Evolutionary conservation across 208 protist species (phyloP).

Genomic region (Trichomonas gallinae): DNA sequence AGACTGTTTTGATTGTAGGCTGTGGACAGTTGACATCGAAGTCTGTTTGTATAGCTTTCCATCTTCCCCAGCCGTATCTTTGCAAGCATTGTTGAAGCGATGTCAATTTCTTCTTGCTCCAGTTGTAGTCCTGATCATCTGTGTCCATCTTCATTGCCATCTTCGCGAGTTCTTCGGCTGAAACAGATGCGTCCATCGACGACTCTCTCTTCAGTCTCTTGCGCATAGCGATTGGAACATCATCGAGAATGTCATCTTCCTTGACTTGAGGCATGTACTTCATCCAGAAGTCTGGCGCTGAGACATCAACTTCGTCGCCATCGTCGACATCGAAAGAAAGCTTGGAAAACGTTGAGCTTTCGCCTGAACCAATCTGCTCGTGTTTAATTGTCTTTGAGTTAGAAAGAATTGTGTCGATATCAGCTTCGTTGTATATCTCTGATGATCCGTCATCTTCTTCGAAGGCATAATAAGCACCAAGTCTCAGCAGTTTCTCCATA

Average conservation of each 20-base stretch:
- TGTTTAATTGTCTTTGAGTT: background rate
- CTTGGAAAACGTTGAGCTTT: background rate
- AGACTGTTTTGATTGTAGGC: background rate
- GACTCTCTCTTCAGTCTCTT: background rate
- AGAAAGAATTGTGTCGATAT: slow-evolving; percentile 16
- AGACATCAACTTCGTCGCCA: background rate
- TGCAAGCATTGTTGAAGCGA: background rate
- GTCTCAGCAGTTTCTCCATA: slow-evolving; percentile 28
- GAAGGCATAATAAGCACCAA: slow-evolving; percentile 32
- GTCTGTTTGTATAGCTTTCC: background rate
- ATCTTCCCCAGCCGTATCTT: slow-evolving; percentile 6
- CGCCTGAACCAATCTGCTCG: background rate
- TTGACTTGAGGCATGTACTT: background rate
- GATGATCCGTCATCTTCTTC: background rate
- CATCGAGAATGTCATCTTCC: background rate
- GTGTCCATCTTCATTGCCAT: background rate
- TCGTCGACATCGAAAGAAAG: background rate
- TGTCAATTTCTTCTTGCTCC: background rate
- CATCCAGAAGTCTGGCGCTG: background rate
- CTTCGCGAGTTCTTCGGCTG: background rate
- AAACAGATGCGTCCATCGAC: background rate
- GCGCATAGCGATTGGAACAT: background rate
- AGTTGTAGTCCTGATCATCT: background rate
- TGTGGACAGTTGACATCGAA: background rate
- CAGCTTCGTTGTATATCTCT: background rate